Percentiles rank a stretch among this genome's conserved stretches.
Evolutionary conservation across 495 filamentous ascomycete genomes (phyloP).

Genomic region (Eremomyces bilateralis): DNA sequence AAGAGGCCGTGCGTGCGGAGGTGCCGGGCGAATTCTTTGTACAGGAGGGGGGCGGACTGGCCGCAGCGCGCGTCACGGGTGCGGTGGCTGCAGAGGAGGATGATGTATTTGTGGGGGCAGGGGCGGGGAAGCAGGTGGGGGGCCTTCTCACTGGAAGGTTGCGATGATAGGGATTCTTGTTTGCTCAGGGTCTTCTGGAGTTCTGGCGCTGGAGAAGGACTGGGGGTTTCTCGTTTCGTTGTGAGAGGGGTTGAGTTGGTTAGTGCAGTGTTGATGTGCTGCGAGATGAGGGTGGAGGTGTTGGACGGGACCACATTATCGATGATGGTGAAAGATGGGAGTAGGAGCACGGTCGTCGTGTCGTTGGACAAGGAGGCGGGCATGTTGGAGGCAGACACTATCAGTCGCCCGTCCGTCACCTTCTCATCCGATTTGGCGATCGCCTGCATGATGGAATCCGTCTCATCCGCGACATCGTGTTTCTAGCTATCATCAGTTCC

Average conservation of each 20-base stretch:
- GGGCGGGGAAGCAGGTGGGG: constrained; percentile 23
- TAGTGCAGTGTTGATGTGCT: constrained; percentile 46
- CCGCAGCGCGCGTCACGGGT: constrained; percentile 91
- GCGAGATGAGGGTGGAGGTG: constrained; percentile 47
- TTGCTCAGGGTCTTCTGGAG: constrained; percentile 1
- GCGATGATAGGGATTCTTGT: too few species aligned
- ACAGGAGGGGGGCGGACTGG: constrained; percentile 69
- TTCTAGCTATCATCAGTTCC: background rate
- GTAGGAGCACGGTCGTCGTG: constrained; percentile 60
- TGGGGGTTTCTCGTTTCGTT: too few species aligned
- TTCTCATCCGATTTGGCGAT: constrained; percentile 39
- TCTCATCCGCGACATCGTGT: constrained; percentile 34
- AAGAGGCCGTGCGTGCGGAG: constrained; percentile 64
- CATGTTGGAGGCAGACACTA: constrained; percentile 89
- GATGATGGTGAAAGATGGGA: constrained; percentile 70
- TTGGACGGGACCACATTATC: constrained; percentile 65
- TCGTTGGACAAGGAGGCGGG: constrained; percentile 43
- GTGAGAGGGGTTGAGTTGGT: constrained; percentile 60
- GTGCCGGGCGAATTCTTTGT: constrained; percentile 74
- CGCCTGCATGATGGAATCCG: constrained; percentile 88
- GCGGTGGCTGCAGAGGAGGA: constrained; percentile 82
- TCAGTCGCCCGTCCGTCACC: constrained; percentile 60
- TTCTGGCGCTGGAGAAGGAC: constrained; percentile 9
- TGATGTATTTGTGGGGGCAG: constrained; percentile 61
- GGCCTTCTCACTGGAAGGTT: constrained; percentile 3